Percentiles rank a stretch among this genome's conserved stretches.
These are phyloP conservation scores for Phytophthora tentaculata DNA, from an alignment of 352 stramenopile genomes.

Conservation along the genomic window DNA sequence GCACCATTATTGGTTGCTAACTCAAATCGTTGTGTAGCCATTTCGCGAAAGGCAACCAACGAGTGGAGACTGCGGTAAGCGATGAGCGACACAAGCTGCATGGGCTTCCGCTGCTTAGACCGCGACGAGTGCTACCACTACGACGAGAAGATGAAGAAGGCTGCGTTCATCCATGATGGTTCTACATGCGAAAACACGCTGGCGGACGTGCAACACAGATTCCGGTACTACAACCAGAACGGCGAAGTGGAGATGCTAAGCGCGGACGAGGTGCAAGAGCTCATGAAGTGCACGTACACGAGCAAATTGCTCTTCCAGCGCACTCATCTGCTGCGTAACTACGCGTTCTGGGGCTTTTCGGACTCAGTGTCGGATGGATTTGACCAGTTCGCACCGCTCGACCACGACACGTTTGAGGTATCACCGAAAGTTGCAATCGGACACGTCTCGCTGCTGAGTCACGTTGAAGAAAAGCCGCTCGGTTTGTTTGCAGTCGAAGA, in stretches of 20 bases:
- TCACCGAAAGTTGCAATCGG: constrained; percentile 60
- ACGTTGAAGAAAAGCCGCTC: constrained; percentile 55
- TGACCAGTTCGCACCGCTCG: constrained; percentile 39
- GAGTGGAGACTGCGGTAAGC: constrained; percentile 16
- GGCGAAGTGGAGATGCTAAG: constrained; percentile 48
- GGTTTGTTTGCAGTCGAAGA: constrained; percentile 68
- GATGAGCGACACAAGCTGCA: constrained; percentile 32
- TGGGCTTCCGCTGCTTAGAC: constrained; percentile 63
- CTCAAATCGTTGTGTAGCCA: constrained; percentile 8
- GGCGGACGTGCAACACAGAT: constrained; percentile 36
- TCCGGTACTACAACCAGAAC: constrained; percentile 47
- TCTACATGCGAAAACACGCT: constrained; percentile 40
- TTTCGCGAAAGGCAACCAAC: constrained; percentile 24
- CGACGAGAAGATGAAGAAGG: constrained; percentile 48
- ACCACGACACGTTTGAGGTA: constrained; percentile 35
- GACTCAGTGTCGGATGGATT: constrained; percentile 59
- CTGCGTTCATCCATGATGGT: constrained; percentile 44
- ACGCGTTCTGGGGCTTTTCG: constrained; percentile 79
- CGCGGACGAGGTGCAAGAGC: constrained; percentile 52
- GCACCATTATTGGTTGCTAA: neutral
- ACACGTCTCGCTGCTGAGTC: constrained; percentile 55
- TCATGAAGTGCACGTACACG: constrained; percentile 80
- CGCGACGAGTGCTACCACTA: constrained; percentile 69
- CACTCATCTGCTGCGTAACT: constrained; percentile 72
- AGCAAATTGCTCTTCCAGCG: constrained; percentile 77